A percentile compares a stretch with the other conserved stretches of the same genome.
Conservation (phyloP, 192 early-diverging fungal species). For the Backusella tarrabulga region DNA sequence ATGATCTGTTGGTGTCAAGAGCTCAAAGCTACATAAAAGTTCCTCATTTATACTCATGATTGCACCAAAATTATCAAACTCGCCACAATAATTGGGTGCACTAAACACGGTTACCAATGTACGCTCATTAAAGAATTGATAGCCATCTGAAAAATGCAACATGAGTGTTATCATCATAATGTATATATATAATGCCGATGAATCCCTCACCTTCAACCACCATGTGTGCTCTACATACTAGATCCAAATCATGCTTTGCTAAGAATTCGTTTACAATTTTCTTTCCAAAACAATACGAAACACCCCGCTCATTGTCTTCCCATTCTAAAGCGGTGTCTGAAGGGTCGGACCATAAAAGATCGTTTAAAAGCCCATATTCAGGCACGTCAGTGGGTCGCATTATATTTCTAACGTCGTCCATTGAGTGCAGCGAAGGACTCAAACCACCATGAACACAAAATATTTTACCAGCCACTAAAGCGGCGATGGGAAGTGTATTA, state of each 20-base stretch:
- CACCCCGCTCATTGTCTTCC: slow-evolving; percentile 96
- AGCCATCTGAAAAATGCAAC: slow-evolving; percentile 67
- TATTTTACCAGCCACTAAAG: slow-evolving; percentile 88
- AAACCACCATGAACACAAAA: slow-evolving; percentile 96
- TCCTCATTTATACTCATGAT: slow-evolving; percentile 74
- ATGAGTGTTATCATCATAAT: background rate
- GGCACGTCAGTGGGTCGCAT: slow-evolving; percentile 87
- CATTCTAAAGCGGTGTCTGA: slow-evolving; percentile 75
- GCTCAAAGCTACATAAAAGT: slow-evolving; percentile 81
- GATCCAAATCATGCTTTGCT: slow-evolving; percentile 82
- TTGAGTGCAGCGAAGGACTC: slow-evolving; percentile 71
- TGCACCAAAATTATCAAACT: slow-evolving; percentile 36
- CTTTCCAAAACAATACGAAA: slow-evolving; percentile 92
- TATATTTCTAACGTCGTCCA: slow-evolving; percentile 86
- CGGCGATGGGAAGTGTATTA: slow-evolving; percentile 90
- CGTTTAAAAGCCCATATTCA: slow-evolving; percentile 89
- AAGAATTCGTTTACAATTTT: slow-evolving; percentile 82
- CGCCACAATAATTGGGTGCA: slow-evolving; percentile 84
- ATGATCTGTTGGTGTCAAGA: slow-evolving; percentile 28
- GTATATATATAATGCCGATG: background rate
- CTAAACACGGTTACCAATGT: slow-evolving; percentile 94
- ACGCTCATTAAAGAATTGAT: slow-evolving; percentile 97
- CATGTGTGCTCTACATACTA: slow-evolving; percentile 97
- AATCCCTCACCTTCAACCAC: slow-evolving; percentile 42
- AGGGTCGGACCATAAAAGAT: slow-evolving; percentile 94